A percentile compares a stretch with the other conserved stretches of the same genome.
These are phyloP conservation scores for Solanum neorickii DNA, from an alignment of 257 asterid genomes.

Conservation along the genomic window DNA sequence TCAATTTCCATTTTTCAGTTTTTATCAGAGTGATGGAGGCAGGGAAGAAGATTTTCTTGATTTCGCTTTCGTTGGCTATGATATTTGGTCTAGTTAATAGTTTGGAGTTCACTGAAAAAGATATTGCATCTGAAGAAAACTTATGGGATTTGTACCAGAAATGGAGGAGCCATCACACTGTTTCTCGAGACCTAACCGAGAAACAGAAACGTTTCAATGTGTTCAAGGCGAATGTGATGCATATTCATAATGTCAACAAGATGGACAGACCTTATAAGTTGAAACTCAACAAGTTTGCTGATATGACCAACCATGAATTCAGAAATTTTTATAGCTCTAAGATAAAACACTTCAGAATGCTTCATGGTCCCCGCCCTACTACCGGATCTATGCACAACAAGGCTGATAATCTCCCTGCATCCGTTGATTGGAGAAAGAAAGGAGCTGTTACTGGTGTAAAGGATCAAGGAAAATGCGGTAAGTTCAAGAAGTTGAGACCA, in stretches of 20 bases:
- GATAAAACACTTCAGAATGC: slow-evolving; percentile 48
- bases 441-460: slow-evolving; percentile 75
- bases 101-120: slow-evolving; percentile 67
- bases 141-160: slow-evolving; percentile 64
- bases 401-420: slow-evolving; percentile 33
- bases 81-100: slow-evolving; percentile 25
- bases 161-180: slow-evolving; percentile 81
- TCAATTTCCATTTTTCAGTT: not conserved
- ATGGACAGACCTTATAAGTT: slow-evolving; percentile 77
- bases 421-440: slow-evolving; percentile 75
- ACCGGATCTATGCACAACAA: slow-evolving; percentile 50
- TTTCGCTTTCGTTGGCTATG: slow-evolving; percentile 20
- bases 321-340: slow-evolving; percentile 49
- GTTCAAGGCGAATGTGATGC: slow-evolving; percentile 65
- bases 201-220: slow-evolving; percentile 68
- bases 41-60: slow-evolving; percentile 20
- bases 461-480: slow-evolving; percentile 86
- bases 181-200: slow-evolving; percentile 52
- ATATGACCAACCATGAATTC: slow-evolving; percentile 71
- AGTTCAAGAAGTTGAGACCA: not conserved
- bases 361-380: slow-evolving; percentile 27
- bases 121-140: slow-evolving; percentile 63
- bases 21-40: slow-evolving; percentile 12
- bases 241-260: slow-evolving; percentile 51
- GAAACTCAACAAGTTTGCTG: slow-evolving; percentile 68